Evolutionary conservation across 495 filamentous ascomycete genomes (phyloP).

Genomic region (Usnea hakonensis): DNA sequence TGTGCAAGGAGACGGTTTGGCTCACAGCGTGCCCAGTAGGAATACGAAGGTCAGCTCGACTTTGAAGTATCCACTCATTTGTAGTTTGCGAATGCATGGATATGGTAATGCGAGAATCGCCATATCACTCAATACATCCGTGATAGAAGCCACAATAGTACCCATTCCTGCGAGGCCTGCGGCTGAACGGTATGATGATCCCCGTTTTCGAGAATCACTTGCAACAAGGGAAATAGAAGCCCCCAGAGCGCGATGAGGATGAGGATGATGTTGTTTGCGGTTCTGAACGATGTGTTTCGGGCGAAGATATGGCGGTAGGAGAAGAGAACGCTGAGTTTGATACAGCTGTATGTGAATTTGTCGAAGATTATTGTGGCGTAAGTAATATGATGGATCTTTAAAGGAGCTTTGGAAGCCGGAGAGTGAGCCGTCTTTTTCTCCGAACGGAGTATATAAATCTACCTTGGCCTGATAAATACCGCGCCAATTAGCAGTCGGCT

Average conservation of each 20-base stretch:
- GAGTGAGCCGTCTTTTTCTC: background rate
- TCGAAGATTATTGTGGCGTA: conserved; percentile 2
- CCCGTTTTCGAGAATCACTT: background rate
- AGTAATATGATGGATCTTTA: background rate
- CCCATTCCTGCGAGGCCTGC: background rate
- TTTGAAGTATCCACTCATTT: conserved; percentile 2
- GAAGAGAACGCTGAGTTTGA: conserved; percentile 16
- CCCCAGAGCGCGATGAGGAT: conserved; percentile 7
- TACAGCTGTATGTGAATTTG: conserved; percentile 11
- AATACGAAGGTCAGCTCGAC: background rate
- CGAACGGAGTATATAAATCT: too few species aligned
- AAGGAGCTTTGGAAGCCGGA: background rate
- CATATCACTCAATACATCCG: conserved; percentile 12
- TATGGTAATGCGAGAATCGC: conserved; percentile 10
- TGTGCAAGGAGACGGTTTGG: background rate
- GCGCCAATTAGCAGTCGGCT: background rate
- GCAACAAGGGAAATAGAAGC: background rate
- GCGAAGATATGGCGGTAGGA: conserved; percentile 16
- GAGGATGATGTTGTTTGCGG: conserved; percentile 2
- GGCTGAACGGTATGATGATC: background rate
- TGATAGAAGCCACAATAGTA: conserved; percentile 12
- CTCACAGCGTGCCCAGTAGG: conserved; percentile 11
- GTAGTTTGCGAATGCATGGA: conserved; percentile 11
- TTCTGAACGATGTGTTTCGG: background rate
- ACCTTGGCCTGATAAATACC: background rate